Evolutionary conservation across 2,329 filamentous ascomycete genomes (phyloP), one percentile per base, ranked within the genome.

Genomic region (Trichophyton verrucosum): DNA sequence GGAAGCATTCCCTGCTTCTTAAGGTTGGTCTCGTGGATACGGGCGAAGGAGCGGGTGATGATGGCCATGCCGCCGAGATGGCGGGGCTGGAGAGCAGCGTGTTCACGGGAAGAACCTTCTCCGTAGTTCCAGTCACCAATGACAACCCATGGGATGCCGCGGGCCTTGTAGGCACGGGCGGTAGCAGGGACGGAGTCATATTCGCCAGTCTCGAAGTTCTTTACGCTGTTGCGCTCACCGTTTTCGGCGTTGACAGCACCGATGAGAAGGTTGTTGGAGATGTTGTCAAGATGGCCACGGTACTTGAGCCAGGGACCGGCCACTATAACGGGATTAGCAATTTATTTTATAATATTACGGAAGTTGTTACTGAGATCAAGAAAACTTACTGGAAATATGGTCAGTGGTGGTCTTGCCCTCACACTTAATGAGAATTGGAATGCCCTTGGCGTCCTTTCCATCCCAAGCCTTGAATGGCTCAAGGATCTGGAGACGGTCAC

Each of bases 1-100:
- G 94, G 94, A 80, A 99, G 88, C 92, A 99, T 96, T 79, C 94
- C 94, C 85, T 99, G 94, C 87, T 99, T 99, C 89, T 99, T 99
- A 81, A 99, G 80, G 85, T 99, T 99, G 82, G 94, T 99, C 84
- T 99, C 94, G 84, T 99, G 94, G 74, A 99, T 99, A 88, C 94
- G 94, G 72, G 94, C 94, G 75, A 99, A 99, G 66, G 85, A 89
- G 74, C 90, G 87, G 73, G 88, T 91, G 75, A 99, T 95, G 81
- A 99, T 96, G 72, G 92, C 94, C 71, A 96, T 84, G 77, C 92
- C 94, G 73, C 94, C 94, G 66, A 99, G 86, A 81, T 97, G 92
- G 75, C 94, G 87, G 74, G 94, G 94, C 82, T 99, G 92, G 64
- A 99, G 86, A 77, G 94, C 94, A 69, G 94, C 94, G 76, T 99